Evolutionary conservation across 1,284 basidiomycete genomes (phyloP), one percentile per base, ranked within the genome.

Genomic region (Psilocybe mexicana): DNA sequence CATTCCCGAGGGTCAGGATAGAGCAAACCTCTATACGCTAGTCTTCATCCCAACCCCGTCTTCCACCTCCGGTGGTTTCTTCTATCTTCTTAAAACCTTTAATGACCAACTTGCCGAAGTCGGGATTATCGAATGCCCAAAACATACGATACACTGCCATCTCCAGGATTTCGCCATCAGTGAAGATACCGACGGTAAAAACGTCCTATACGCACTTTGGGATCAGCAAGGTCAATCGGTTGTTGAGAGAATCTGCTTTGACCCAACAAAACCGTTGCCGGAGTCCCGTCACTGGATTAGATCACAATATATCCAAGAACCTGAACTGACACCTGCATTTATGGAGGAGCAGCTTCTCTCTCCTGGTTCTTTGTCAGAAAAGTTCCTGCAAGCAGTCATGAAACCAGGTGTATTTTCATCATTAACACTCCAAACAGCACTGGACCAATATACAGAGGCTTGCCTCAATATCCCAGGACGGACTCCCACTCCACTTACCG

Each of bases 321-420:
- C 82, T n/a, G 87, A 88, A 57, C 79, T 93, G 61, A 93, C 93
- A 1, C 89, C 94, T n/a, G 83, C 87, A 7, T 90, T 91, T 72
- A 86, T 96, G 60, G 93, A 96, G 69, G 90, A 93, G 65, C 79
- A 90, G 50, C 81, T 96, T 55, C 76, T 88, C 57, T 78, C 80
- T 42, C 81, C 82, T 47, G 89, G 82, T n/a, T 90, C 92, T 0
- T 74, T 93, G 75, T 76, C 88, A 0, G 86, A 88, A 58, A 88
- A 87, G 58, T 95, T 94, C 72, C 81, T 94, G 67, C 80, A 86
- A 54, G 92, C 90, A 48, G 81, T 96, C 60, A 86, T 95, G 78
- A 81, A 87, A 43, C 94, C 95, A 0, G 93, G 93, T 23, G 81
- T 92, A 53, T 97, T 96, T 74, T 95, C 95, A 3, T 78, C 84